A percentile compares a stretch with the other conserved stretches of the same genome.
Conservation (phyloP, 2,329 filamentous ascomycete species). For the Aulographum hederae region DNA sequence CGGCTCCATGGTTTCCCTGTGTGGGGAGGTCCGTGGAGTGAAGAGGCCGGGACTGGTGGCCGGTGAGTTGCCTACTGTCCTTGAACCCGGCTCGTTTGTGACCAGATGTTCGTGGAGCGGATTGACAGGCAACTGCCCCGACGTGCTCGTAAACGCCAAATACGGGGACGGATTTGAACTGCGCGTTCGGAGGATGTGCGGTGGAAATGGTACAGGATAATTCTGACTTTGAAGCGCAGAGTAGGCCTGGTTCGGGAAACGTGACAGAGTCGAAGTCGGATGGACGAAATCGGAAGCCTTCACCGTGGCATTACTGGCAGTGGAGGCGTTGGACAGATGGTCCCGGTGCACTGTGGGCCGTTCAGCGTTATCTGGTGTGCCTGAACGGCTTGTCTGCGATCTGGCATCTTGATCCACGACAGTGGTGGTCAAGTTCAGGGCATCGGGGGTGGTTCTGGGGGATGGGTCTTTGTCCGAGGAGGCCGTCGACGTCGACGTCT, state of each 20-base stretch:
- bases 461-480: no score
- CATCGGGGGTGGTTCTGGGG: no score
- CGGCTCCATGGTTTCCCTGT: background rate
- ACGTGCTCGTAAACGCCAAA: conserved; percentile 17
- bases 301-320: conserved; percentile 14
- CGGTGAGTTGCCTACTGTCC: conserved; percentile 27
- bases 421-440: no score
- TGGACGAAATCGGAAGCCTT: conserved; percentile 5
- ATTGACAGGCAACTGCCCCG: conserved; percentile 9
- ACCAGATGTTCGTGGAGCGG: conserved; percentile 12
- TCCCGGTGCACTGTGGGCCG: background rate
- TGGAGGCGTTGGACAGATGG: conserved; percentile 20
- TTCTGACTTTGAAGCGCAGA: conserved; percentile 27
- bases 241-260: conserved; percentile 32
- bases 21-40: conserved; percentile 13
- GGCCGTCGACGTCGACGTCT: no score
- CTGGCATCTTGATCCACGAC: no score
- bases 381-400: no score
- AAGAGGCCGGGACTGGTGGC: conserved; percentile 29
- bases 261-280: no score
- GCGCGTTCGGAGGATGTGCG: conserved; percentile 20
- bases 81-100: conserved; percentile 19
- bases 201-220: conserved; percentile 20
- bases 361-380: no score
- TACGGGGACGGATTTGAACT: conserved; percentile 24